phyloP scores from a whole-genome alignment of 1,139 yeast genomes.

The Magnusiomyces magnusii region DNA sequence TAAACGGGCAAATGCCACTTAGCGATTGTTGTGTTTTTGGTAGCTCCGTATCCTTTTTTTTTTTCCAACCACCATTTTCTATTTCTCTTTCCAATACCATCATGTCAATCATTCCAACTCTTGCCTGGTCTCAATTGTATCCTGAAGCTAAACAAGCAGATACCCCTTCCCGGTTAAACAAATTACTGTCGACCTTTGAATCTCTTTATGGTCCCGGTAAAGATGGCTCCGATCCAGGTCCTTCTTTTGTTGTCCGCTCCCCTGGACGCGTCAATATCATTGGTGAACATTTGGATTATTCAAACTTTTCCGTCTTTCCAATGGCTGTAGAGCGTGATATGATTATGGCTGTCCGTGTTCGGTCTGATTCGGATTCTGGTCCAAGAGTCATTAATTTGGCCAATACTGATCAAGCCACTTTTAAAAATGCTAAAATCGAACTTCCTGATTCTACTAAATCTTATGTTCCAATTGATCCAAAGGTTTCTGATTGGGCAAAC shows the following conservation, averaged over 20 bases:
- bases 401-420: conserved; percentile 38
- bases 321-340: conserved; percentile 67
- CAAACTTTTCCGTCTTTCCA: conserved; percentile 62
- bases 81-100: not conserved
- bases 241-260: conserved; percentile 34
- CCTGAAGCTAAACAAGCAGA: too few species aligned
- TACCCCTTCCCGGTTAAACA: not conserved
- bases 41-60: not conserved
- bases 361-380: conserved; percentile 6
- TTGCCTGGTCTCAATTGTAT: not conserved
- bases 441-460: conserved; percentile 39
- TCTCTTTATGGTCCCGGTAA: not conserved
- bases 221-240: not conserved
- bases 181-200: not conserved
- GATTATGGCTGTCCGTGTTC: conserved; percentile 43
- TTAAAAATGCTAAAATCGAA: conserved; percentile 37
- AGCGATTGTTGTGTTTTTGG: not conserved
- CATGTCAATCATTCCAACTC: not conserved
- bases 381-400: conserved; percentile 28
- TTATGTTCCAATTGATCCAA: conserved; percentile 42
- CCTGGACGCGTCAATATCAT: conserved; percentile 72
- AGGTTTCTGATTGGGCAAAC: conserved; percentile 52
- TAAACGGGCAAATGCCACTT: not conserved
- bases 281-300: conserved; percentile 71
- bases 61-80: too few species aligned